These are phyloP conservation scores for Apium graveolens DNA, from an alignment of 129 eudicot genomes.

Conservation along the genomic window DNA sequence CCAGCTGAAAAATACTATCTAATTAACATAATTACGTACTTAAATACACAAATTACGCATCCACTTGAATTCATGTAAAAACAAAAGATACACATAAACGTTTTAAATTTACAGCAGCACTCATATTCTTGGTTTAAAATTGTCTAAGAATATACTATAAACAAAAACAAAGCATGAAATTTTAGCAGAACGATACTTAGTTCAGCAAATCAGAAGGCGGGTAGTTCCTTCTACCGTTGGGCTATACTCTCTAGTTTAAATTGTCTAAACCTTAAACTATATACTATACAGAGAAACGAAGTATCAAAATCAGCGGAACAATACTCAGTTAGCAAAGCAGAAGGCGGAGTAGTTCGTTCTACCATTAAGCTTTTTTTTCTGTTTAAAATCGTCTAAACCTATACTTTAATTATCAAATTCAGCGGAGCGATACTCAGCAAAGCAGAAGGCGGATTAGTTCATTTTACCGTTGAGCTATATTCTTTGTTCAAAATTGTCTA, in stretches of 20 bases:
- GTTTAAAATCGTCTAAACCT: neutral
- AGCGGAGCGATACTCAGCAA: neutral
- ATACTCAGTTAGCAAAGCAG: too few relatives aligned
- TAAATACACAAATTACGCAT: neutral
- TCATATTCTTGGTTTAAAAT: neutral
- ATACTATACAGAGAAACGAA: neutral
- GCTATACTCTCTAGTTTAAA: neutral
- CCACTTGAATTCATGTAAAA: too few relatives aligned
- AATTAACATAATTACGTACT: too few relatives aligned
- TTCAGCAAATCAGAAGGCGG: too few relatives aligned
- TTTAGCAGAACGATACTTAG: neutral
- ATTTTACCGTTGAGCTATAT: neutral
- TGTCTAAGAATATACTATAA: too few relatives aligned
- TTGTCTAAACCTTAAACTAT: neutral
- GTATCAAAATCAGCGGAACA: neutral
- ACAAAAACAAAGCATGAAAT: neutral
- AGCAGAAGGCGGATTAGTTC: neutral
- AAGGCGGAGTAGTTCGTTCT: neutral
- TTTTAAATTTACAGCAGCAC: neutral
- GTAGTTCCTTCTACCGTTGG: too few relatives aligned
- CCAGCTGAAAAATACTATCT: neutral
- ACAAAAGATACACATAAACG: neutral
- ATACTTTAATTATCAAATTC: neutral
- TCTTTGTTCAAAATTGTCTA: too few relatives aligned
- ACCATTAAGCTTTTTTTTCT: neutral